Base-by-base conservation (phyloP, 306 rosid genomes). In the Begonia peltatifolia region DNA sequence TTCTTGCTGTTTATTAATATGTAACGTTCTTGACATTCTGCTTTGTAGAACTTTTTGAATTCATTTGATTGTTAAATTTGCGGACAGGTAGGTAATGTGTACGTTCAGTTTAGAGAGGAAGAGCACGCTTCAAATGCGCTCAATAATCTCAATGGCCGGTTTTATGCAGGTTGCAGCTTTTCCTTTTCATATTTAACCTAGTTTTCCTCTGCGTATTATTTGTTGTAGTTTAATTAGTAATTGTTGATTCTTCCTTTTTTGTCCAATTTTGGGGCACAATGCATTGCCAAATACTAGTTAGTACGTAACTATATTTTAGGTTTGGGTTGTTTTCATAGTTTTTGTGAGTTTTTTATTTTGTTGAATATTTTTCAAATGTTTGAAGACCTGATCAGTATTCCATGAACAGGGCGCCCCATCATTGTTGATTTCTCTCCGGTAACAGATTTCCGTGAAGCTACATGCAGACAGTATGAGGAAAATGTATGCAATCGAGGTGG, bases 361-460 rank as follows among this genome's bases (percentile, higher is more conserved):
- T 50, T 14, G 41, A 44, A 46, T 47, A 5, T 30, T 30, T 30
- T 7, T 7, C 6, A 30, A 30, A 30, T 30, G 38, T 30, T 30
- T 30, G 6, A 5, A 30, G 38, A 30, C 9, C 9, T 30, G 8
- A 30, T 30, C 9, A 30, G 38, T 30, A 30, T 30, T 30, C 38
- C 9, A 7, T 30, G 38, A 30, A 30, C 38, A 90, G 97, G 97
- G 50, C 85, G 95, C 30, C 95, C 97, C 55, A 90, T 90, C 78
- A 90, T 90, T 44, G 94, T 78, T 41, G 97, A 90, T 73, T 90
- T 85, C 67, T 90, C 97, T 14, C 97, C 97, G 7, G 97, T 90
- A 62, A 90, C 97, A 54, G 97, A 90, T 72, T 90, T 90, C 52
- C 94, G 97, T 65, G 97, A 90, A 80, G 97, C 97, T 63, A 90